Percentiles rank a stretch among this genome's conserved stretches.
These are phyloP conservation scores for Hyphopichia burtonii DNA, from an alignment of 1,139 yeast species.

Conservation along the genomic window DNA sequence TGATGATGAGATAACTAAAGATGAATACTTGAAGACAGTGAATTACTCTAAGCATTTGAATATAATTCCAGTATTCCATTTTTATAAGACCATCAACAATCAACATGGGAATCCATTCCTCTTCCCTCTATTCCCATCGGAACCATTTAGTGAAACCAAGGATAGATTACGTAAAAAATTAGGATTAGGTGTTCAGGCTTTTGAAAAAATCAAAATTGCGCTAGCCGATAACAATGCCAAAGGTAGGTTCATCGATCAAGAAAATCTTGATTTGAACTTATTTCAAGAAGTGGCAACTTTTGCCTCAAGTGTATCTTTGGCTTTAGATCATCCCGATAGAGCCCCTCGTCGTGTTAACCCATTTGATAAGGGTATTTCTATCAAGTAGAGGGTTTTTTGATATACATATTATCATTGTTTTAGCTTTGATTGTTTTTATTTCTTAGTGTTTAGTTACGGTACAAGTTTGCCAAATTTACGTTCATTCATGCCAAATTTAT, in stretches of 20 bases:
- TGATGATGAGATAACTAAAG: constrained; percentile 20
- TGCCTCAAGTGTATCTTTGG: constrained; percentile 48
- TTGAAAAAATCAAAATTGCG: constrained; percentile 71
- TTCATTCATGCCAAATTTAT: background rate
- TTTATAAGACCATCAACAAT: constrained; percentile 65
- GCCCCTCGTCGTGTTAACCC: constrained; percentile 45
- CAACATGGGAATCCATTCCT: constrained; percentile 89
- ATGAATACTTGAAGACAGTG: constrained; percentile 30
- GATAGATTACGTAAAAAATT: constrained; percentile 63
- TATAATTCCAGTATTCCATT: constrained; percentile 61
- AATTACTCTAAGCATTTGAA: constrained; percentile 38
- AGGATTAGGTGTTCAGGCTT: constrained; percentile 79
- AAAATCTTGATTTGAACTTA: constrained; percentile 51
- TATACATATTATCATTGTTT: too few species aligned
- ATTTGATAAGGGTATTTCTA: constrained; percentile 62
- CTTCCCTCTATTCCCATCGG: constrained; percentile 65
- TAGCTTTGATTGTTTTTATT: background rate
- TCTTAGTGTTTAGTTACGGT: background rate
- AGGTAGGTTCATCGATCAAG: constrained; percentile 50
- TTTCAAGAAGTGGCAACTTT: constrained; percentile 54
- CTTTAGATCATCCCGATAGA: constrained; percentile 86
- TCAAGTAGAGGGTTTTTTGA: too few species aligned
- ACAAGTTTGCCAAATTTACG: background rate
- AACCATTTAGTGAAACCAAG: constrained; percentile 62
- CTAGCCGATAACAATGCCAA: constrained; percentile 44